phyloP scores from a whole-genome alignment of 164 flowering plant genomes.

The Kalanchoe fedtschenkoi region DNA sequence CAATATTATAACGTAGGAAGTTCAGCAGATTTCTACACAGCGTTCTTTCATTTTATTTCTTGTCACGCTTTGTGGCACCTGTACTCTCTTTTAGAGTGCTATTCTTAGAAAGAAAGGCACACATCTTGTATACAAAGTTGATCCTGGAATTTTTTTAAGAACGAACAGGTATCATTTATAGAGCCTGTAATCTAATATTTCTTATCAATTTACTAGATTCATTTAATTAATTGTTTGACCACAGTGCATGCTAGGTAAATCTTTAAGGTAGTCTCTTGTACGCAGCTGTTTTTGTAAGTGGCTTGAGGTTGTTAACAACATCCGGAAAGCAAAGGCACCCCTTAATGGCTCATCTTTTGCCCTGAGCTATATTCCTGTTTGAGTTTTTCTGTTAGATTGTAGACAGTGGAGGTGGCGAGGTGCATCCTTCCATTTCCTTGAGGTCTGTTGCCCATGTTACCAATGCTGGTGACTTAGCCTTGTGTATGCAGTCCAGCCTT shows the following conservation, averaged over 20 bases:
- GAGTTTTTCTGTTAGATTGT: too few relatives aligned
- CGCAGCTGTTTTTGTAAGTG: neutral
- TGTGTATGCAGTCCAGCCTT: too few relatives aligned
- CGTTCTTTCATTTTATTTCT: neutral
- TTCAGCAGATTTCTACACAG: neutral
- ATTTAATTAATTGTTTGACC: neutral
- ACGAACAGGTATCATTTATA: neutral
- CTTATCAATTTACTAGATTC: neutral
- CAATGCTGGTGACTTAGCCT: too few relatives aligned
- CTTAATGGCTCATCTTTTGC: too few relatives aligned
- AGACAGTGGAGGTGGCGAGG: too few relatives aligned
- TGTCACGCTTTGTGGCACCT: neutral
- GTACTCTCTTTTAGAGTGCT: slow-evolving; percentile 1
- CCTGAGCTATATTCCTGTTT: too few relatives aligned
- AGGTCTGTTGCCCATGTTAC: too few relatives aligned
- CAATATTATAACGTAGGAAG: neutral
- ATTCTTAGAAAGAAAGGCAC: neutral
- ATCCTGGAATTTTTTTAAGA: neutral
- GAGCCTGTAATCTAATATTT: neutral
- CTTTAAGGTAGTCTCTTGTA: neutral
- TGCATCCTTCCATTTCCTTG: too few relatives aligned
- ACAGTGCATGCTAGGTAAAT: neutral
- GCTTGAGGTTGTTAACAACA: too few relatives aligned
- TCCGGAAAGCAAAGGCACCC: too few relatives aligned
- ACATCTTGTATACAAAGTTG: neutral